Evolutionary conservation across 1,139 yeast species (phyloP), one percentile per base, ranked within the genome.

Genomic region (Hyphopichia fennica): DNA sequence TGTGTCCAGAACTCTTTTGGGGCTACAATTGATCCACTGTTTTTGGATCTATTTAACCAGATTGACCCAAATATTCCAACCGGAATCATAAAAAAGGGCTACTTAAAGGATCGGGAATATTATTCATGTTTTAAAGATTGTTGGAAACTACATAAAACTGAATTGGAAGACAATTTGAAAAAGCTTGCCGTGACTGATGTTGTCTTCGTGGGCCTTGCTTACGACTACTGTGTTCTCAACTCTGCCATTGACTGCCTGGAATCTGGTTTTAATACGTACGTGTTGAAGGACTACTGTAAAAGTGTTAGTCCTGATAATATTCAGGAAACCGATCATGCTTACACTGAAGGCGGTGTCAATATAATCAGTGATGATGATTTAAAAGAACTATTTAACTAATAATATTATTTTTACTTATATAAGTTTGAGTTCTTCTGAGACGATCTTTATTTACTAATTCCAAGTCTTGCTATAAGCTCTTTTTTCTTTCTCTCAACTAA

Each of bases 71-170:
- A 45, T 3, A 50, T 60, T 6, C 72, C 77, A 1, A 62, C 60
- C 35, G 52, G 65, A 0, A 60, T 80, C 2, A 81, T 91, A 5
- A 72, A 72, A 44, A 91, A 91, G 62, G 98, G 97, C 0, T 75
- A 71, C 45, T 61, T 84, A 27, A 66, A 66, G 20, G 91, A 87
- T 52, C 64, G 95, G 18, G 98, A 91, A 57, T 89, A 84, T 60
- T 91, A 90, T 57, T 88, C 96, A n/a, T 91, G 95, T 33, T 90
- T 91, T 59, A 69, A 75, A 42, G 98, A 91, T 60, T 73, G 80
- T 23, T 88, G 96, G 95, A 76, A 80, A 19, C 53, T 78, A 28
- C 84, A 86, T 53, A 69, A 79, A 38, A 90, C 97, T 0, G 93
- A 82, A 44, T 67, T 91, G 50, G 71, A 74, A 41, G 60, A 58